Conservation (phyloP, 2,329 filamentous ascomycete genomes). For the Penicillium frequentans region DNA sequence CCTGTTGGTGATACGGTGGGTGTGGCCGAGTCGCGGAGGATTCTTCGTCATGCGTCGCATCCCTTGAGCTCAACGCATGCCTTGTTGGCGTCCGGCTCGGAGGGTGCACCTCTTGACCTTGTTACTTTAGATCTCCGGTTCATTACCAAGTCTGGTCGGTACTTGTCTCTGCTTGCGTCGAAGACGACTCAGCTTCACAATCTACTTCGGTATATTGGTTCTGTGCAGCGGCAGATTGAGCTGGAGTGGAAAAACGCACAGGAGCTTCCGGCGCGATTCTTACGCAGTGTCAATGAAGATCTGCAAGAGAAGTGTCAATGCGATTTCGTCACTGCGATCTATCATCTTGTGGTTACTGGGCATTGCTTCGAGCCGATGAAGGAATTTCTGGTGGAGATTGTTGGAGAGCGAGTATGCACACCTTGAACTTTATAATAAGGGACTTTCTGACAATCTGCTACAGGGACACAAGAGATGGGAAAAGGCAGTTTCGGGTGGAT, state of each 20-base stretch:
- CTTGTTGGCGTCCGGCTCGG: conserved; percentile 54
- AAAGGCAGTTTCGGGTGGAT: conserved; percentile 74
- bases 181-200: conserved; percentile 88
- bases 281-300: conserved; percentile 74
- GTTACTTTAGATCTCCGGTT: conserved; percentile 82
- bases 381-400: conserved; percentile 85
- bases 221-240: conserved; percentile 75
- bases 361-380: conserved; percentile 72
- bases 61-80: conserved; percentile 73
- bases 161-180: conserved; percentile 79
- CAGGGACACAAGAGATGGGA: conserved; percentile 95
- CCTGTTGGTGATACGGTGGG: conserved; percentile 39
- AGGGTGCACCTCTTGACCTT: conserved; percentile 54
- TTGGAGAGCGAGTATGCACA: conserved; percentile 69
- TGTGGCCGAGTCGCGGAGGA: conserved; percentile 39
- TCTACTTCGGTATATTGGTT: conserved; percentile 77
- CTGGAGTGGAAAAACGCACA: conserved; percentile 81
- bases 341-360: conserved; percentile 81
- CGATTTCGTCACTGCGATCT: conserved; percentile 71
- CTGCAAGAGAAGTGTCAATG: conserved; percentile 65
- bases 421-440: neutral
- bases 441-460: neutral
- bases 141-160: conserved; percentile 70
- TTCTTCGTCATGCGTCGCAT: conserved; percentile 68
- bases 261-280: conserved; percentile 75